Percentiles rank a stretch among this genome's conserved stretches.
Evolutionary conservation across 2,329 filamentous ascomycete species (phyloP).

Genomic region (Talaromyces verruculosus): DNA sequence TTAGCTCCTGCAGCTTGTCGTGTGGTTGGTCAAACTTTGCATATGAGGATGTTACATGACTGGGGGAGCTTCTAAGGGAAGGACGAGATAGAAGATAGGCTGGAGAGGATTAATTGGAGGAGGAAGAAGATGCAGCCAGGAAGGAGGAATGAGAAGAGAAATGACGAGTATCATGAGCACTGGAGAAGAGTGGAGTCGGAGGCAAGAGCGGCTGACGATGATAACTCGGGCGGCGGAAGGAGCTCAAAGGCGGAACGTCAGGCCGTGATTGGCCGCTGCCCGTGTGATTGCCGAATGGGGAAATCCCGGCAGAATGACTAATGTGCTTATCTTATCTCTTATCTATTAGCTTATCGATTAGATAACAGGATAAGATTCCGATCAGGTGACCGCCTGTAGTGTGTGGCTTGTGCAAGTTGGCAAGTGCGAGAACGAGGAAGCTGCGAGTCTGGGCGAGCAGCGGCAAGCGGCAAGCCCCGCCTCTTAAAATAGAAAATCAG

Average conservation of each 20-base stretch:
- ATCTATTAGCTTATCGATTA: not conserved
- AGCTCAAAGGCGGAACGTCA: not conserved
- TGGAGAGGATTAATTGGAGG: not conserved
- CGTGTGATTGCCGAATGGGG: not conserved
- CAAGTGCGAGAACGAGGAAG: not conserved
- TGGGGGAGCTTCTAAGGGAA: not conserved
- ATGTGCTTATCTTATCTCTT: not conserved
- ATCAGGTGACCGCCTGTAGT: not conserved
- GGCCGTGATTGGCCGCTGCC: not conserved
- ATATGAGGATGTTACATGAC: slow-evolving; percentile 8
- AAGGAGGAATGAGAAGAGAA: not conserved
- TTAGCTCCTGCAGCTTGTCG: slow-evolving; percentile 25
- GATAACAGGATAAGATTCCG: not conserved
- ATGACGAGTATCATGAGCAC: not conserved
- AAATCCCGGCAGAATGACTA: slow-evolving; percentile 1
- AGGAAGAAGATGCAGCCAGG: not conserved
- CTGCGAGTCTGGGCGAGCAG: not conserved
- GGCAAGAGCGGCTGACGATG: slow-evolving; percentile 1
- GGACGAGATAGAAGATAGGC: not conserved
- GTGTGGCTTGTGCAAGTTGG: not conserved
- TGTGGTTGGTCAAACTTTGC: slow-evolving; percentile 12
- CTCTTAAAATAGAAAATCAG: slow-evolving; percentile 23
- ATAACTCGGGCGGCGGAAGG: slow-evolving; percentile 5
- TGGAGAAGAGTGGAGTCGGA: not conserved
- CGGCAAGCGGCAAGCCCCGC: slow-evolving; percentile 21